Conservation (phyloP, 2,329 filamentous ascomycete species). For the Aspergillus caelatus region DNA sequence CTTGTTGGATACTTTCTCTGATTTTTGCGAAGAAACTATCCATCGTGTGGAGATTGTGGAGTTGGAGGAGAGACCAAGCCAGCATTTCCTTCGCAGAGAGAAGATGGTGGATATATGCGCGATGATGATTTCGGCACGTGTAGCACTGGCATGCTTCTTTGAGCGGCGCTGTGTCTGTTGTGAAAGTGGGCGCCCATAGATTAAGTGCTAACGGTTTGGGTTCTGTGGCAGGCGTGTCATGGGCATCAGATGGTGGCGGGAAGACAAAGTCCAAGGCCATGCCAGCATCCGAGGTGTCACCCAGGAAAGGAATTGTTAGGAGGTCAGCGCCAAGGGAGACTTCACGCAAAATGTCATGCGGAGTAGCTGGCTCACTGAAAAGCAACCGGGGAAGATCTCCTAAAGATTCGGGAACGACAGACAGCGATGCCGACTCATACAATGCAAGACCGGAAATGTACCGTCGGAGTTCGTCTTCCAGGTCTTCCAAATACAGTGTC, state of each 20-base stretch:
- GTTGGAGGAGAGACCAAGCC: slow-evolving; percentile 87
- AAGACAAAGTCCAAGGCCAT: slow-evolving; percentile 82
- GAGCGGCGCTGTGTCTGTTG: slow-evolving; percentile 66
- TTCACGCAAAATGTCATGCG: slow-evolving; percentile 76
- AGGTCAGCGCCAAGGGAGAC: slow-evolving; percentile 78
- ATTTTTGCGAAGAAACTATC: slow-evolving; percentile 73
- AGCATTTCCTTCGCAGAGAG: slow-evolving; percentile 94
- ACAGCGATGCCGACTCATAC: slow-evolving; percentile 72
- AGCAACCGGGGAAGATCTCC: slow-evolving; percentile 71
- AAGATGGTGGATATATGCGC: slow-evolving; percentile 85
- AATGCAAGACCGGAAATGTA: slow-evolving; percentile 72
- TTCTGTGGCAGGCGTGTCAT: slow-evolving; percentile 12
- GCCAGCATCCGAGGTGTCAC: slow-evolving; percentile 75
- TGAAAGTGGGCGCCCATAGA: slow-evolving; percentile 70
- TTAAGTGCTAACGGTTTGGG: slow-evolving; percentile 68
- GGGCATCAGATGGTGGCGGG: slow-evolving; percentile 45
- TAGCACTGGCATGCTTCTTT: slow-evolving; percentile 73
- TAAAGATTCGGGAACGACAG: slow-evolving; percentile 66
- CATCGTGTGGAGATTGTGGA: slow-evolving; percentile 82
- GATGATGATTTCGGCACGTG: slow-evolving; percentile 78
- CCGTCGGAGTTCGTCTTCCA: slow-evolving; percentile 65
- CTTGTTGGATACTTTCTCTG: slow-evolving; percentile 63
- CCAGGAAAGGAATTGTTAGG: slow-evolving; percentile 75
- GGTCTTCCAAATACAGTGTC: slow-evolving; percentile 74
- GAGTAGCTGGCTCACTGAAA: slow-evolving; percentile 69